These are phyloP conservation scores for Fusarium sp. DNA, from an alignment of 2,329 filamentous ascomycete species.

Conservation along the genomic window DNA sequence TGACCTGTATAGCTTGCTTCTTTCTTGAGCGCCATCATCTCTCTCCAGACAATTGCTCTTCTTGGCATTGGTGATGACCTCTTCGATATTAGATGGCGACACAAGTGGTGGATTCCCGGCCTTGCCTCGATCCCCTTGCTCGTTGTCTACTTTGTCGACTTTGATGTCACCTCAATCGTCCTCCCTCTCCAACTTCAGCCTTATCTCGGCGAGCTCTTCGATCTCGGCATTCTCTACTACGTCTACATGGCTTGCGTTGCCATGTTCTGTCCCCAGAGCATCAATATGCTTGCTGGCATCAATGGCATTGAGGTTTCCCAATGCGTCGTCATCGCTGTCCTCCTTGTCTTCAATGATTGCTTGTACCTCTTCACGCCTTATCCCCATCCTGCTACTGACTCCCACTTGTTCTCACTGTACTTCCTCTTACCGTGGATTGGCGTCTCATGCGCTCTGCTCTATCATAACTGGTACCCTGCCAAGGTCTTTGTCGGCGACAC, in stretches of 20 bases:
- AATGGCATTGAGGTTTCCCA: constrained; percentile 98
- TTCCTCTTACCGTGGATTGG: constrained; percentile 94
- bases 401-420: constrained; percentile 96
- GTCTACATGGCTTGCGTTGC: constrained; percentile 95
- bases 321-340: constrained; percentile 88
- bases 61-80: constrained; percentile 96
- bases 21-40: constrained; percentile 93
- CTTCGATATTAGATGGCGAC: constrained; percentile 98
- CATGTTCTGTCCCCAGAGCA: constrained; percentile 98
- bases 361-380: constrained; percentile 89
- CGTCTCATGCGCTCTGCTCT: constrained; percentile 87
- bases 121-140: constrained; percentile 94
- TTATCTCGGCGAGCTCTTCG: constrained; percentile 87
- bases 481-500: constrained; percentile 98
- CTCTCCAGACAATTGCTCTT: constrained; percentile 90
- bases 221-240: constrained; percentile 90
- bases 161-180: constrained; percentile 95
- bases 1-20: constrained; percentile 79
- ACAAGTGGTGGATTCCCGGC: constrained; percentile 98
- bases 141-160: constrained; percentile 98
- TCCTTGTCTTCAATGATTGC: constrained; percentile 88
- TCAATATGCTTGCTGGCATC: constrained; percentile 99
- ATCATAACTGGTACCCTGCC: constrained; percentile 96
- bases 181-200: constrained; percentile 88
- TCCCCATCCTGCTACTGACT: constrained; percentile 94